phyloP scores from a whole-genome alignment of 768 basidiomycete species.

The Lactarius akahatsu region DNA sequence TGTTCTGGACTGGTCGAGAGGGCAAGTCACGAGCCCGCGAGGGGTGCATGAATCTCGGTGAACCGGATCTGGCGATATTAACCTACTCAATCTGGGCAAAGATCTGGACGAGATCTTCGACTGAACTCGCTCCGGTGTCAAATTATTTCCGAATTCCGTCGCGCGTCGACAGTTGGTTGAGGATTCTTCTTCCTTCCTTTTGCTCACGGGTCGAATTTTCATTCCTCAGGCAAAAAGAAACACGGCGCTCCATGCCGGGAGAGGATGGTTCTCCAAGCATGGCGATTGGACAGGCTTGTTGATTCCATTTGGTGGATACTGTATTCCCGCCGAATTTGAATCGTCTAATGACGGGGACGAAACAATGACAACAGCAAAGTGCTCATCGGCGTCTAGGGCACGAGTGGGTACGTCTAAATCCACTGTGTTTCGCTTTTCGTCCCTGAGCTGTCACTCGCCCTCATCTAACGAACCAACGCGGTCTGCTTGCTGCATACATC shows the following conservation, averaged over 20 bases:
- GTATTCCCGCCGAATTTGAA: slow-evolving; percentile 8
- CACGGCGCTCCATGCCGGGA: background rate
- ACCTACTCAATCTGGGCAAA: slow-evolving; percentile 16
- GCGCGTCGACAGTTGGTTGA: slow-evolving; percentile 1
- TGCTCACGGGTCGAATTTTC: background rate
- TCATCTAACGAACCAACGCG: background rate
- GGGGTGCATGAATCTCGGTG: background rate
- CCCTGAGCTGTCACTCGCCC: slow-evolving; percentile 16
- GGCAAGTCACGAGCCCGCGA: background rate
- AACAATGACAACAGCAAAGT: slow-evolving; percentile 1
- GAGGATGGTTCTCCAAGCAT: background rate
- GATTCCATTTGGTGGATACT: slow-evolving; percentile 1
- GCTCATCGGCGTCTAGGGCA: slow-evolving; percentile 1
- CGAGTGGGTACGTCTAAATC: slow-evolving; percentile 1
- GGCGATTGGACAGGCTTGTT: slow-evolving; percentile 1
- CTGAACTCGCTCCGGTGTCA: slow-evolving; percentile 23
- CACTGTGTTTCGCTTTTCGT: slow-evolving; percentile 25
- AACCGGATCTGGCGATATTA: slow-evolving; percentile 22
- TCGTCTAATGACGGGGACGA: slow-evolving; percentile 10
- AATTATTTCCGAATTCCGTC: slow-evolving; percentile 3
- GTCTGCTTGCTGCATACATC: background rate
- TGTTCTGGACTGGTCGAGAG: background rate
- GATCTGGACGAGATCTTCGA: slow-evolving; percentile 23
- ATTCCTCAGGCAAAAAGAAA: background rate
- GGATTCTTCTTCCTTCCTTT: slow-evolving; percentile 6